Base-by-base conservation (phyloP, 208 protist genomes). In the Zelonia costaricensis region DNA sequence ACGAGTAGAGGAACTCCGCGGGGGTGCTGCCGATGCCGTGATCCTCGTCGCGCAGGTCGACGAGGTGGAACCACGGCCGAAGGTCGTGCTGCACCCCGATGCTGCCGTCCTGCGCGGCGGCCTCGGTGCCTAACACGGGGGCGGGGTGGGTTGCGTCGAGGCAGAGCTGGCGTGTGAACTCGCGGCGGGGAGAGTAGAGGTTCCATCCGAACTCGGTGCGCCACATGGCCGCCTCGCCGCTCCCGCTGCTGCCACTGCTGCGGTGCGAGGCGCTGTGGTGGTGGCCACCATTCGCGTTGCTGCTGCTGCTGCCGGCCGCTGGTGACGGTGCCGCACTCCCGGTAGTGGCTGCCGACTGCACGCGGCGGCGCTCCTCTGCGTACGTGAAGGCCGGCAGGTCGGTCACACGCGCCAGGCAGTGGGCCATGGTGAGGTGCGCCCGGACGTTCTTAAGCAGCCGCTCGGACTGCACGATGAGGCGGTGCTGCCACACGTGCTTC, bases 171-270 rank as follows among this genome's bases (percentile, higher is more conserved):
- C 88, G 82, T 16, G 58, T 49, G 16, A 85, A 62, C 57, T 94
- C 88, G 1, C 70, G 45, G 9, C 62, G 69, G 0, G 74, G 54
- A 30, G 80, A 66, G 66, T 85, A 91, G 22, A 94, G 22, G 58
- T 80, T 88, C 88, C 88, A 94, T n/a, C 88, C 88, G 46, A 89
- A 89, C 58, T 94, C 83, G 3, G 78, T 47, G 13, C 16, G 56
- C 44, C 69, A 56, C 60, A 69, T 72, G n/a, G 40, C 13, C 27
- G 46, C 38, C 10, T 22, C 43, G 38, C 18, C 43, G 43, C 22
- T 20, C 27, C 16, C 46, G 1, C 20, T 35, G 20, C 42, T 25
- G 4, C 15, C 23, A 20, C 25, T 45, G 10, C 12, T 30, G 18
- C 20, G 42, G 35, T 27, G 2, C 30, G 39, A 9, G 16, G 36